phyloP scores from a whole-genome alignment of 768 basidiomycete genomes.

The Sistotremastrum suecicum region DNA sequence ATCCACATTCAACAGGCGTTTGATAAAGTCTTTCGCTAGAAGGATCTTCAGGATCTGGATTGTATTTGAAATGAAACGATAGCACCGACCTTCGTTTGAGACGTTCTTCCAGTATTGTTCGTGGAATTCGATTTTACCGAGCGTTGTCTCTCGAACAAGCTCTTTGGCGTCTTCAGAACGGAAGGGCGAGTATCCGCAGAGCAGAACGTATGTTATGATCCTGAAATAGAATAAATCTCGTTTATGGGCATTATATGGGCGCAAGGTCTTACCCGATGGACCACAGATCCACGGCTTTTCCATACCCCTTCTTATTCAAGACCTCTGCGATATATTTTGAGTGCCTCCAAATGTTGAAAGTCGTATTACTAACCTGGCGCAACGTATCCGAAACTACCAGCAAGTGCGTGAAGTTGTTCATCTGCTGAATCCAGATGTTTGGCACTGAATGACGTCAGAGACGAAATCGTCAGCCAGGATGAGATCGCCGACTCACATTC shows the following conservation, averaged over 20 bases:
- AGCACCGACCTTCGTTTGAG: constrained; percentile 47
- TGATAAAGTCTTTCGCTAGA: constrained; percentile 77
- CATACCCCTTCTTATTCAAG: constrained; percentile 66
- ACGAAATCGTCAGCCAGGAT: background rate
- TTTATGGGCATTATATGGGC: background rate
- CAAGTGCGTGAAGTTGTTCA: constrained; percentile 57
- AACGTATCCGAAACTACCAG: constrained; percentile 79
- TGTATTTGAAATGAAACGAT: background rate
- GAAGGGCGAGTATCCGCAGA: constrained; percentile 95
- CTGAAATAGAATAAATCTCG: constrained; percentile 22
- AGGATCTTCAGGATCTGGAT: background rate
- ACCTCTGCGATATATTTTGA: constrained; percentile 33
- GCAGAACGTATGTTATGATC: constrained; percentile 86
- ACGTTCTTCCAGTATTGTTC: constrained; percentile 91
- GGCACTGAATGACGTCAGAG: constrained; percentile 32
- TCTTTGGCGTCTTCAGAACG: constrained; percentile 65
- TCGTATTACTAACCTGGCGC: constrained; percentile 39
- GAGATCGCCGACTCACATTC: constrained; percentile 50
- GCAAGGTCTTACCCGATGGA: constrained; percentile 54
- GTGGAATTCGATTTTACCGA: constrained; percentile 80
- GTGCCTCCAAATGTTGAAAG: background rate
- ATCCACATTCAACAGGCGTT: constrained; percentile 52
- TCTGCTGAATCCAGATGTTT: constrained; percentile 65
- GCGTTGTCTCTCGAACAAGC: constrained; percentile 72
- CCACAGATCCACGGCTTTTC: constrained; percentile 92